Evolutionary conservation across 331 rosid genomes (phyloP).

Genomic region (Malus hybrid): DNA sequence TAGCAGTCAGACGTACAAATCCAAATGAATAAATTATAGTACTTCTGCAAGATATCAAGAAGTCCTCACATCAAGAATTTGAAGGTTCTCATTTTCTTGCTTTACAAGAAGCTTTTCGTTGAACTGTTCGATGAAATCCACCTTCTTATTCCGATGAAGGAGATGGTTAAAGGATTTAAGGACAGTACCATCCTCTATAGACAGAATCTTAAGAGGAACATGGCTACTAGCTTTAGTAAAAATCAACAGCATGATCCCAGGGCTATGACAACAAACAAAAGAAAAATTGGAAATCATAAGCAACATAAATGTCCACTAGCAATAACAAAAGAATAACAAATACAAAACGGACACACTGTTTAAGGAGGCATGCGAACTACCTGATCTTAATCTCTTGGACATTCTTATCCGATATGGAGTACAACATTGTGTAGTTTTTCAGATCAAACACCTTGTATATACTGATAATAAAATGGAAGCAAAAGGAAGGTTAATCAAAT

Average conservation of each 20-base stretch:
- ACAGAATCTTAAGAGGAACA: slow-evolving; percentile 95
- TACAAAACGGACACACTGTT: too few species aligned
- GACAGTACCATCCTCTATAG: slow-evolving; percentile 98
- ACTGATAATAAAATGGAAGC: slow-evolving; percentile 28
- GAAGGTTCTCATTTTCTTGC: slow-evolving; percentile 98
- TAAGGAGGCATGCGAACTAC: slow-evolving; percentile 19
- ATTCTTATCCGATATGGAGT: slow-evolving; percentile 92
- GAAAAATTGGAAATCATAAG: slow-evolving; percentile 8
- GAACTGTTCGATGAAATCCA: slow-evolving; percentile 97
- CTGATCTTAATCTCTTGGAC: slow-evolving; percentile 99
- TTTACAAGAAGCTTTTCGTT: slow-evolving; percentile 98
- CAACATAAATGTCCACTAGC: slow-evolving; percentile 9
- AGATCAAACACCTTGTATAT: slow-evolving; percentile 97
- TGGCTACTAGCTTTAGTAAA: slow-evolving; percentile 77
- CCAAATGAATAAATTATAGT: neutral
- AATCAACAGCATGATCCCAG: slow-evolving; percentile 95
- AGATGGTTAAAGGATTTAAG: slow-evolving; percentile 95
- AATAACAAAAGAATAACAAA: neutral
- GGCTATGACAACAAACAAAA: slow-evolving; percentile 33
- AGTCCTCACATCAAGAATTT: slow-evolving; percentile 83
- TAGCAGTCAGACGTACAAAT: slow-evolving; percentile 18
- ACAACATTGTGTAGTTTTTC: slow-evolving; percentile 92
- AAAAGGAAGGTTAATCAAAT: slow-evolving; percentile 13
- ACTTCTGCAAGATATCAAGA: slow-evolving; percentile 9
- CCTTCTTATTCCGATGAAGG: slow-evolving; percentile 93